Base-by-base conservation (phyloP, 139 green algal genomes). In the Medakamo hakoo region DNA sequence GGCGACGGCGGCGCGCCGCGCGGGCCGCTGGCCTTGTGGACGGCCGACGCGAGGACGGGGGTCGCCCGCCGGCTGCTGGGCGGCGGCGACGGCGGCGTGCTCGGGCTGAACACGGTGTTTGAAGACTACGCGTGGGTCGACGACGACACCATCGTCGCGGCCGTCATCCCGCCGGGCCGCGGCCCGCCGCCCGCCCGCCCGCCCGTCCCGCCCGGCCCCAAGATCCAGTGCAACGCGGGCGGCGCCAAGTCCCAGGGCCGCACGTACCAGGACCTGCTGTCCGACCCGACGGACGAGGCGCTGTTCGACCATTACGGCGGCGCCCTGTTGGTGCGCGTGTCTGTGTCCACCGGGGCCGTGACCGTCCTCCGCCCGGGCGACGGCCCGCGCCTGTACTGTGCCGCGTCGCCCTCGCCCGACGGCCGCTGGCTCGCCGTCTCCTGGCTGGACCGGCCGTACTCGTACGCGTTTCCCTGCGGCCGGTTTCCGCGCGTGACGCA, bases 251-350 rank as follows among this genome's bases (percentile, higher is more conserved):
- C 76, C 30, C 90, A 96, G 80, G 81, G 81, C 23, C 75, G 89
- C 29, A 98, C 92, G 1, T 98, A 89, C 72, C 81, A 80, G 0
- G 92, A 98, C 71, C 80, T 97, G 57, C 82, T 98, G 27, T 88
- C 88, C 68, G 82, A 93, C 62, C 69, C 81, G 24, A 73, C 93
- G 69, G 93, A 99, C 70, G 81, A 80, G 57, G 71, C 82, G 29
- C 65, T 91, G 70, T 94, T 98, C 66, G 90, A 97, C 63, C 82
- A 96, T 77, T 95, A 92, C 69, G 77, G 68, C 61, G 84, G 60
- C 9, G 77, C 68, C 1, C 65, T 94, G 69, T 63, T 97, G 26
- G 63, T 91, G 19, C 58, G 83, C 25, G 52, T 90, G 40, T 55
- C 74, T 60, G 56, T 84, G 3, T 40, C 29, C 20, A 86, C 68